These are phyloP conservation scores for Samsoniella hepiali DNA, from an alignment of 2,329 filamentous ascomycete species.

Conservation along the genomic window DNA sequence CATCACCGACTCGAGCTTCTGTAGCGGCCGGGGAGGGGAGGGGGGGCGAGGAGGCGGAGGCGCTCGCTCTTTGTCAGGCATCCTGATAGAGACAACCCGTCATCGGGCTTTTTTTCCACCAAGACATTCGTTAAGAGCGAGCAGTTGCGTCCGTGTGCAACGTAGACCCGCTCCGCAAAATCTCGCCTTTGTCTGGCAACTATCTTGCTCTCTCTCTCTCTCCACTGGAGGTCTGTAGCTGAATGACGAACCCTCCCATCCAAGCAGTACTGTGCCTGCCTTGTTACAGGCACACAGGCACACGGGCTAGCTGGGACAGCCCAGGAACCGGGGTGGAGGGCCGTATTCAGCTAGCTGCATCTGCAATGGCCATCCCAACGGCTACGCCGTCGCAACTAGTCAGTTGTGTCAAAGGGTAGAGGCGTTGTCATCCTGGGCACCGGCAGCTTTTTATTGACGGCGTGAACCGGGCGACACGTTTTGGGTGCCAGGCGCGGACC, in stretches of 20 bases:
- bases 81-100: neutral
- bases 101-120: neutral
- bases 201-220: neutral
- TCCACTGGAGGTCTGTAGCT: neutral
- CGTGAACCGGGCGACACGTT: neutral
- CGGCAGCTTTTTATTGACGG: neutral
- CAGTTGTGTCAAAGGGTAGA: neutral
- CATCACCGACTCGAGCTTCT: neutral
- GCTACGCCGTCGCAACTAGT: neutral
- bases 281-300: too few species aligned
- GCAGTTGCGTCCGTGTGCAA: slow-evolving; percentile 7
- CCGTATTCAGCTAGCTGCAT: slow-evolving; percentile 1
- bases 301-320: neutral
- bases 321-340: neutral
- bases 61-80: too few species aligned
- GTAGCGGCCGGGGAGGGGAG: neutral
- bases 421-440: neutral
- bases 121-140: neutral
- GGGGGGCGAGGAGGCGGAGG: too few species aligned
- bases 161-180: slow-evolving; percentile 2
- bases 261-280: too few species aligned
- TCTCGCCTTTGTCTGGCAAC: neutral
- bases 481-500: neutral
- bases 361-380: neutral
- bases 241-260: too few species aligned